These are phyloP conservation scores for Hippophae tibetana DNA, from an alignment of 306 rosid genomes.

Conservation along the genomic window DNA sequence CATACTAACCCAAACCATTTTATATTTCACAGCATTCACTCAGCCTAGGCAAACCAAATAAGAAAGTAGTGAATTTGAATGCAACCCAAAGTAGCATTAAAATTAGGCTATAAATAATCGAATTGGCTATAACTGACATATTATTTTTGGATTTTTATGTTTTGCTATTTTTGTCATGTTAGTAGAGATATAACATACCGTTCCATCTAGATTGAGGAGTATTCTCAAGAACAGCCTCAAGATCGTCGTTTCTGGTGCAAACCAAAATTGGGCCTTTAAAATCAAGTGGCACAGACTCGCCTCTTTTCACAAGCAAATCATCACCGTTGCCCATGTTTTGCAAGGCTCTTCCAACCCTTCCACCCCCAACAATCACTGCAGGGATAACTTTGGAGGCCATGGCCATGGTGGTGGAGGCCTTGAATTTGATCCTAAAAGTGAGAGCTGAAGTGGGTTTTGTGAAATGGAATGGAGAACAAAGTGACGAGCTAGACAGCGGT, in stretches of 20 bases:
- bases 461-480: slow-evolving; percentile 15
- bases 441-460: slow-evolving; percentile 7
- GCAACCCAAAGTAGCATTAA: too few relatives aligned
- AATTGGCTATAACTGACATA: too few relatives aligned
- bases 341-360: slow-evolving; percentile 76
- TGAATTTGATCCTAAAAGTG: slow-evolving; percentile 15
- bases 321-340: slow-evolving; percentile 62
- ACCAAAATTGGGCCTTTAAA: slow-evolving; percentile 73
- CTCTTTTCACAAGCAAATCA: slow-evolving; percentile 59
- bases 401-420: slow-evolving; percentile 24
- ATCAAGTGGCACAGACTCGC: slow-evolving; percentile 60
- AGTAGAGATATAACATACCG: slow-evolving; percentile 27
- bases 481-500: slow-evolving; percentile 29
- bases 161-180: neutral
- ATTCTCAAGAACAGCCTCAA: slow-evolving; percentile 62
- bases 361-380: slow-evolving; percentile 83
- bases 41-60: too few relatives aligned
- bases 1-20: too few relatives aligned
- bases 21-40: too few relatives aligned
- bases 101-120: too few relatives aligned
- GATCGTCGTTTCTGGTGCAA: slow-evolving; percentile 92
- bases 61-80: too few relatives aligned
- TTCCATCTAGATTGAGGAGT: slow-evolving; percentile 85
- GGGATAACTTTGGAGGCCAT: slow-evolving; percentile 41
- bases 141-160: too few relatives aligned